Percentiles rank a stretch among this genome's conserved stretches.
Evolutionary conservation across 116 monocot genomes (phyloP).

Genomic region (Trichopus zeylanicus): DNA sequence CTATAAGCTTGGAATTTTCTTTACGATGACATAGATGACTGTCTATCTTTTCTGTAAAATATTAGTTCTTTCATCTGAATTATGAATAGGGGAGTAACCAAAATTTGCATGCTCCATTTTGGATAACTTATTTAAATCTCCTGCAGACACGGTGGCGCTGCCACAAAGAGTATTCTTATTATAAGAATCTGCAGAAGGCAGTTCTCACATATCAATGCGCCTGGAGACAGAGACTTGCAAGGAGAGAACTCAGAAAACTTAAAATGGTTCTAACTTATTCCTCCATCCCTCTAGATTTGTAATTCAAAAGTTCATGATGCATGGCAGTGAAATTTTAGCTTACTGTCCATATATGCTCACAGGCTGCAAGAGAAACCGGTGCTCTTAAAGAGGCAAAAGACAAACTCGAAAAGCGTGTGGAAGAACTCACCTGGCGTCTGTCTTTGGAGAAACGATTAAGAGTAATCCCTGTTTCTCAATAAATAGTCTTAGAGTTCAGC

Average conservation of each 20-base stretch:
- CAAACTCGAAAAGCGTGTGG: conserved; percentile 71
- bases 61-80: background rate
- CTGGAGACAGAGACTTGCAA: conserved; percentile 93
- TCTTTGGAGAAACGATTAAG: conserved; percentile 55
- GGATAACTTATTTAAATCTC: background rate
- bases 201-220: conserved; percentile 81
- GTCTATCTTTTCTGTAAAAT: background rate
- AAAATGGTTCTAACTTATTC: conserved; percentile 55
- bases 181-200: conserved; percentile 55
- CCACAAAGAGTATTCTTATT: conserved; percentile 64
- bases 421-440: conserved; percentile 59
- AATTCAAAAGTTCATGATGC: background rate
- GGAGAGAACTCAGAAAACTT: conserved; percentile 83
- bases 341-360: background rate
- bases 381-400: conserved; percentile 71
- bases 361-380: conserved; percentile 79
- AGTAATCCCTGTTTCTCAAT: conserved; percentile 14
- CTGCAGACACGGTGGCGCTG: conserved; percentile 79
- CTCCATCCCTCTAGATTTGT: background rate
- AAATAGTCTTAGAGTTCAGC: background rate
- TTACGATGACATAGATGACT: background rate
- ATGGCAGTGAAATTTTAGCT: background rate
- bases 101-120: background rate
- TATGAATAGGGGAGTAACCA: too few relatives aligned
- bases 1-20: too few relatives aligned